Conservation (phyloP, 345 rosid genomes). For the Acer saccharum region DNA sequence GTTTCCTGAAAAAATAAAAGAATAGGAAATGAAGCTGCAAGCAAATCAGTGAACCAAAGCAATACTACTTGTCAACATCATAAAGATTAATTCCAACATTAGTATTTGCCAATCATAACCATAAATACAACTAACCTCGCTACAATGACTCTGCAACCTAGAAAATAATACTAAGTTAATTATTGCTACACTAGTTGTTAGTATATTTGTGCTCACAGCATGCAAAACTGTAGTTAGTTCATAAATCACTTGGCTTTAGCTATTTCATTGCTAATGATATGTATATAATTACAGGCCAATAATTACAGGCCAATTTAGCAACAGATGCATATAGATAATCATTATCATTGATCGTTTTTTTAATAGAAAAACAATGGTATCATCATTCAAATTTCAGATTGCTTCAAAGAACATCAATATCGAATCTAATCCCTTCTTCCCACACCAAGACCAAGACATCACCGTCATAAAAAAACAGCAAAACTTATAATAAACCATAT, state of each 20-base stretch:
- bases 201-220: background rate
- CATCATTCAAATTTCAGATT: background rate
- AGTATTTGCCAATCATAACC: background rate
- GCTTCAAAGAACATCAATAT: background rate
- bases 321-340: background rate
- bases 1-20: background rate
- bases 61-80: background rate
- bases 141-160: background rate
- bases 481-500: background rate
- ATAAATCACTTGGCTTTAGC: background rate
- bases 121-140: background rate
- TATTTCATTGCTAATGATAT: background rate
- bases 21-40: background rate
- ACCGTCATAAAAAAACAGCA: background rate
- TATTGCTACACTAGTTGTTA: background rate
- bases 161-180: slow-evolving; percentile 2
- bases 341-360: background rate
- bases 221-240: background rate
- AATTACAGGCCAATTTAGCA: background rate
- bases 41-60: slow-evolving; percentile 7
- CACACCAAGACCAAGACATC: background rate
- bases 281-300: background rate
- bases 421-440: background rate
- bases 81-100: background rate
- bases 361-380: background rate